Conservation (phyloP, 176 grass and related monocot species). For the Tuctoria greenei region DNA sequence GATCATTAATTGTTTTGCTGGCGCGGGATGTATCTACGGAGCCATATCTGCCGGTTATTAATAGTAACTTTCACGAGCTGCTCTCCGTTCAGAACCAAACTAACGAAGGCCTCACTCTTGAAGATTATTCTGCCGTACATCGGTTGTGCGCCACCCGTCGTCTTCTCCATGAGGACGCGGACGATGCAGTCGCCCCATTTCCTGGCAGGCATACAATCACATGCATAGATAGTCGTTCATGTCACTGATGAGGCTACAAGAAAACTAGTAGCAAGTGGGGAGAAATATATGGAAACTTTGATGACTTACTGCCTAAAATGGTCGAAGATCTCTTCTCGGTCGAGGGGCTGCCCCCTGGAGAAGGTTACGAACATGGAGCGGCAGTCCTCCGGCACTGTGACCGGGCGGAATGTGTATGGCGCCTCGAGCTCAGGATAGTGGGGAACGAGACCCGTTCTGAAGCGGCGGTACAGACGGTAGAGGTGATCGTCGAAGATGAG, state of each 20-base stretch:
- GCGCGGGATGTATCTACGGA: conserved; percentile 39
- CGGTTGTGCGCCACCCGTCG: background rate
- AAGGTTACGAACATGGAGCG: conserved; percentile 75
- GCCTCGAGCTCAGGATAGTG: conserved; percentile 16
- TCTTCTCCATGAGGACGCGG: conserved; percentile 42
- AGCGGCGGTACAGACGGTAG: background rate
- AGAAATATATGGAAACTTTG: no score
- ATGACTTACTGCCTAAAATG: conserved; percentile 57
- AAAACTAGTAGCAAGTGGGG: background rate
- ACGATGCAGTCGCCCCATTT: conserved; percentile 46
- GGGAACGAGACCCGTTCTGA: background rate
- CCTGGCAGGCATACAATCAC: background rate
- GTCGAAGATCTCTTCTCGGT: conserved; percentile 48
- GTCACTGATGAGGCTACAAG: background rate
- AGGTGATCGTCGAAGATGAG: conserved; percentile 59
- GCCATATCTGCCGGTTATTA: conserved; percentile 12
- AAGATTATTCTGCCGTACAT: conserved; percentile 57
- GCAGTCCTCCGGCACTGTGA: conserved; percentile 34
- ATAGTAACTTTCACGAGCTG: conserved; percentile 16
- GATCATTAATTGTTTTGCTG: background rate
- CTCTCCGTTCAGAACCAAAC: conserved; percentile 28
- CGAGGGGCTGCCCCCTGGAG: conserved; percentile 39
- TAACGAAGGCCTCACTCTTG: conserved; percentile 15
- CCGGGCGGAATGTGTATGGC: background rate
- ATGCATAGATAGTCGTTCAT: background rate